A percentile compares a stretch with the other conserved stretches of the same genome.
Evolutionary conservation across 2,329 filamentous ascomycete species (phyloP).

Genomic region (Trichoderma sp.): DNA sequence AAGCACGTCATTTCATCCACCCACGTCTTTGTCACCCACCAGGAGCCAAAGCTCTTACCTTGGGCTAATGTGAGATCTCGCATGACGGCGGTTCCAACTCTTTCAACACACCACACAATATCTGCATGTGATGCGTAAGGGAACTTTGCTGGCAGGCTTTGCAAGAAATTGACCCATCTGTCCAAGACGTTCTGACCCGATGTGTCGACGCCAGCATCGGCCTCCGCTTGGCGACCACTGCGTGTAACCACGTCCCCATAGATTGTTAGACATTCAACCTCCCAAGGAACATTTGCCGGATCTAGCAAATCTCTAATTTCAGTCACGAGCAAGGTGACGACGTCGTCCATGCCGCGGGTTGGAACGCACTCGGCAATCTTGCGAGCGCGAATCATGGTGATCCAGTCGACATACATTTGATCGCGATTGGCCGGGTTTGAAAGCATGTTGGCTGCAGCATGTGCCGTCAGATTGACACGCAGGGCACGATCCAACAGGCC

Average conservation of each 20-base stretch:
- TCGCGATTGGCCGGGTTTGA: conserved; percentile 85
- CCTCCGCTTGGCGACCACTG: conserved; percentile 40
- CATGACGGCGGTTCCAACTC: conserved; percentile 73
- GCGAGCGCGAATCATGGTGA: conserved; percentile 61
- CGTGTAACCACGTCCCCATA: conserved; percentile 57
- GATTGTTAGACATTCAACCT: conserved; percentile 59
- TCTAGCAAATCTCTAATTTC: conserved; percentile 71
- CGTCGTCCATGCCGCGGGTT: conserved; percentile 63
- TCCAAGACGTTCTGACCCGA: conserved; percentile 69
- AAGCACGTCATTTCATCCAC: conserved; percentile 93
- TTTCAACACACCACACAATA: conserved; percentile 73
- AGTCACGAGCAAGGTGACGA: conserved; percentile 59
- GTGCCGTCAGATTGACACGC: conserved; percentile 88
- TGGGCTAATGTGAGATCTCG: conserved; percentile 77
- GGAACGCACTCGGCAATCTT: conserved; percentile 65
- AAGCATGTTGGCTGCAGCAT: conserved; percentile 90
- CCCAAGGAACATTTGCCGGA: conserved; percentile 64
- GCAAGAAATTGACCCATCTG: conserved; percentile 72
- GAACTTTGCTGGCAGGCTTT: conserved; percentile 66
- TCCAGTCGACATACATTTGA: conserved; percentile 94
- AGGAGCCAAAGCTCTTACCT: conserved; percentile 79
- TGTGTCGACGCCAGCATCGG: conserved; percentile 28
- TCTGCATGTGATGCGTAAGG: conserved; percentile 70
- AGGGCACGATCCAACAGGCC: conserved; percentile 82
- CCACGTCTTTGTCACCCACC: conserved; percentile 96